These are phyloP conservation scores for Ustilago vetiveriae DNA, from an alignment of 1,284 basidiomycete genomes.

Conservation along the genomic window DNA sequence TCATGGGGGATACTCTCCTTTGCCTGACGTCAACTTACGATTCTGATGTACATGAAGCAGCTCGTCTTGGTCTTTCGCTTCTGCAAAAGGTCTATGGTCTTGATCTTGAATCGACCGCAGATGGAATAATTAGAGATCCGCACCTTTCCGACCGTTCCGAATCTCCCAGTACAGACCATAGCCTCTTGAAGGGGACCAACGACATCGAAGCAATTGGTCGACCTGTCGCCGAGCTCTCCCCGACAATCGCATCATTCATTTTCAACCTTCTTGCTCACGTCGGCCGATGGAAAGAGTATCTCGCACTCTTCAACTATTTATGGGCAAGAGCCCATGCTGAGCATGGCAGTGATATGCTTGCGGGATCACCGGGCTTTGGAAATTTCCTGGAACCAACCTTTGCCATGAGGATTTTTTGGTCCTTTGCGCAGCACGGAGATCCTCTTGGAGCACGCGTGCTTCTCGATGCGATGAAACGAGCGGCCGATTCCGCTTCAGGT, in stretches of 20 bases:
- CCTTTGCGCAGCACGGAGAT: conserved; percentile 11
- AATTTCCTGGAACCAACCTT: conserved; percentile 1
- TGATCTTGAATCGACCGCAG: conserved; percentile 22
- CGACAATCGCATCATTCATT: conserved; percentile 2
- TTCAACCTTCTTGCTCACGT: conserved; percentile 1
- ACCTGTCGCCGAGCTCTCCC: conserved; percentile 10
- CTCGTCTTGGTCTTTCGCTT: conserved; percentile 9
- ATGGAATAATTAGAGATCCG: conserved; percentile 26
- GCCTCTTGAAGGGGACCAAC: conserved; percentile 1
- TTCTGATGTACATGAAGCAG: background rate
- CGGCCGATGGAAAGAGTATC: background rate
- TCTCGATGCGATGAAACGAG: conserved; percentile 27
- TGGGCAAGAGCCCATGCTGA: conserved; percentile 24
- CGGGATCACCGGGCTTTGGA: conserved; percentile 12
- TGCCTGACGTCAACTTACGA: background rate
- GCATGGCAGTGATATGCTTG: background rate
- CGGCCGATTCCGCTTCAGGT: conserved; percentile 2
- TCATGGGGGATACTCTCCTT: conserved; percentile 13
- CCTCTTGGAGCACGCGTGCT: conserved; percentile 24
- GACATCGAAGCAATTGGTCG: background rate
- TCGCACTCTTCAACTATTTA: conserved; percentile 40
- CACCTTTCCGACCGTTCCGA: background rate
- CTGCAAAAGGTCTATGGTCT: conserved; percentile 25
- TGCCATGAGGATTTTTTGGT: conserved; percentile 16
- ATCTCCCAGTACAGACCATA: conserved; percentile 6